Evolutionary conservation across 495 filamentous ascomycete species (phyloP), one percentile per base, ranked within the genome.

Genomic region (Aspergillus avenaceus): DNA sequence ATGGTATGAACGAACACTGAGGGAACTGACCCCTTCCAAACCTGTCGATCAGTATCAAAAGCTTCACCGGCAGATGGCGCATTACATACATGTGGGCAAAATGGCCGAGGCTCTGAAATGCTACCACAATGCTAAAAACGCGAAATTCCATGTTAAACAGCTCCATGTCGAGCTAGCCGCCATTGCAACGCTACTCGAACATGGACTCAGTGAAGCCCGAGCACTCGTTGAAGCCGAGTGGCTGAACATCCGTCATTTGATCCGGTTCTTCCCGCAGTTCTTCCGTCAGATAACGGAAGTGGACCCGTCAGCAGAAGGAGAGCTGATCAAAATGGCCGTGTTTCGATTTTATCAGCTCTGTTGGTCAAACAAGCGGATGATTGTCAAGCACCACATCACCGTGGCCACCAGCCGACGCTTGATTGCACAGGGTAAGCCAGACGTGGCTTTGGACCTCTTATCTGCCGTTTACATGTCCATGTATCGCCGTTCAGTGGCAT

Each of bases 341-440:
- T 62, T 76, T 22, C 65, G 66, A 21, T 74, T 70, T 42, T 73
- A 74, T 47, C 45, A 62, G 7, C 36, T 73, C n/a, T 74, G 72
- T 50, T 63, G 58, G 55, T 55, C 56, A 13, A 61, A 55, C 7
- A 59, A 60, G 24, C 50, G 38, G 11, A 53, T 67, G 37, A 46
- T n/a, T 16, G 52, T 71, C 40, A 74, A 71, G 41, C 66, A 72
- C 32, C 65, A 71, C 24, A 61, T 66, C 18, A 61, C 64, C 5
- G 49, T 54, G 8, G 42, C 67, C 5, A 54, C 63, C 25, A 52
- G 55, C 45, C 56, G 58, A n/a, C 59, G 55, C n/a, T 47, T 73
- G 32, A 67, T 76, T 26, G 23, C 22, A 4, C 16, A 50, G 3
- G 44, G 55, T 1, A 53, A 58, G 23, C 60, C 61, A 13, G 49